Evolutionary conservation across 2,329 filamentous ascomycete species (phyloP).

Genomic region (Colletotrichum gloeosporioides): DNA sequence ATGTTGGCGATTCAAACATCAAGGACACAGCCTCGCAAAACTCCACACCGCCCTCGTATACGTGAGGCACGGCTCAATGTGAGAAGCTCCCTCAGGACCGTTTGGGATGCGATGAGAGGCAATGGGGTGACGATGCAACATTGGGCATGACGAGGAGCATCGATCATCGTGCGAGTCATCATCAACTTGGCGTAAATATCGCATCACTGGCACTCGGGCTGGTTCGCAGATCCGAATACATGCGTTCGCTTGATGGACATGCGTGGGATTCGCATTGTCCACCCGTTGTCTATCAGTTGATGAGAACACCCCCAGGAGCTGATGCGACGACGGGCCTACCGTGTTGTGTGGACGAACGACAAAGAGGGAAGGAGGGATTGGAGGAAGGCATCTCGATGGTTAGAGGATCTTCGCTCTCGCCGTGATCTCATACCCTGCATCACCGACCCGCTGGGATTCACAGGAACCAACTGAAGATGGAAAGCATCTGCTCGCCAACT

Average conservation of each 20-base stretch:
- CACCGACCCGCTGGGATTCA: neutral
- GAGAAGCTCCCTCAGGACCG: neutral
- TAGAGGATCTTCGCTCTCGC: neutral
- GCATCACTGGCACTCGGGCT: neutral
- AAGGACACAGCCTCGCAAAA: neutral
- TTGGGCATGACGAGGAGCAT: neutral
- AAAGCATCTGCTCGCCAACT: neutral
- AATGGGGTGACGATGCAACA: neutral
- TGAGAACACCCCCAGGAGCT: neutral
- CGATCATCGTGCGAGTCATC: neutral
- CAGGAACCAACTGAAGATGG: neutral
- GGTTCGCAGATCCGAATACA: neutral
- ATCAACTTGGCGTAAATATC: neutral
- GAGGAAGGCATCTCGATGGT: neutral
- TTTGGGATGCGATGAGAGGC: neutral
- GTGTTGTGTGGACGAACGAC: neutral
- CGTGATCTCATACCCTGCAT: slow-evolving; percentile 9
- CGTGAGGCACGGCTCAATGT: slow-evolving; percentile 6
- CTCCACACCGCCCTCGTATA: slow-evolving; percentile 9
- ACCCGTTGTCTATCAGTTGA: neutral
- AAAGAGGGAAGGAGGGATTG: neutral
- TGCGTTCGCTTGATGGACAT: neutral
- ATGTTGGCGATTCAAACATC: neutral
- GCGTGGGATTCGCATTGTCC: neutral
- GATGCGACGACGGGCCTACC: neutral